Conservation (phyloP, 164 flowering plant species). For the Aristolochia contorta region DNA sequence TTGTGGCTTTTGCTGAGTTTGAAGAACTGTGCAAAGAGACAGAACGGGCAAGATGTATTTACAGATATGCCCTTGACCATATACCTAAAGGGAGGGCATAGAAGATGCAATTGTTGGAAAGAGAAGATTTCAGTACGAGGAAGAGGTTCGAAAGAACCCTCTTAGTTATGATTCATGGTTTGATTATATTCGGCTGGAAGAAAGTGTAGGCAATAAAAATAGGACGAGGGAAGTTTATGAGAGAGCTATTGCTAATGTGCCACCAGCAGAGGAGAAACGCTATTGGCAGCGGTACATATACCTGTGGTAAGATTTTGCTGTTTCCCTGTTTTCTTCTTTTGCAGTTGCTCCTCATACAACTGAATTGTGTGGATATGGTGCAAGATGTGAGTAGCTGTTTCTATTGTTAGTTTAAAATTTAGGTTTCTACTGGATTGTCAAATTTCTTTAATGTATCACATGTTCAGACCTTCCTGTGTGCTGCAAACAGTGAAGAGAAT, state of each 20-base stretch:
- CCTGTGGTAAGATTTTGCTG: conserved; percentile 46
- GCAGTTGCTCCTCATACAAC: too few species aligned
- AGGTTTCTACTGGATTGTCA: too few species aligned
- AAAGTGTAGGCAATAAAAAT: conserved; percentile 54
- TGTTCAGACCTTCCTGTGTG: too few species aligned
- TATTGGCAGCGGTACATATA: conserved; percentile 95
- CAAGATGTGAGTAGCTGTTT: too few species aligned
- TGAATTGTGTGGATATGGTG: too few species aligned
- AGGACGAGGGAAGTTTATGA: conserved; percentile 82
- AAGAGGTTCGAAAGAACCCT: conserved; percentile 80
- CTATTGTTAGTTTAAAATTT: too few species aligned
- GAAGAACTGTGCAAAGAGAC: conserved; percentile 84
- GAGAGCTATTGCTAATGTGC: conserved; percentile 87
- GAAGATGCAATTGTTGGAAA: conserved; percentile 93
- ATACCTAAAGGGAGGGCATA: conserved; percentile 91
- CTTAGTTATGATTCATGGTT: conserved; percentile 84
- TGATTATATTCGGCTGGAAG: conserved; percentile 81
- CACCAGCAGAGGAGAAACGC: conserved; percentile 91
- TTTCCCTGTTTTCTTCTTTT: too few species aligned
- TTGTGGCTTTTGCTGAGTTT: conserved; percentile 88
- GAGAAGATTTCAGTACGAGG: conserved; percentile 93
- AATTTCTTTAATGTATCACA: too few species aligned
- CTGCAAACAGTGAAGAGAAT: too few species aligned
- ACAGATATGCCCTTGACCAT: conserved; percentile 81
- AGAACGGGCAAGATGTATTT: conserved; percentile 81